Conservation (phyloP, 371 early-diverging fungal genomes). For the Mortierella sp. region DNA sequence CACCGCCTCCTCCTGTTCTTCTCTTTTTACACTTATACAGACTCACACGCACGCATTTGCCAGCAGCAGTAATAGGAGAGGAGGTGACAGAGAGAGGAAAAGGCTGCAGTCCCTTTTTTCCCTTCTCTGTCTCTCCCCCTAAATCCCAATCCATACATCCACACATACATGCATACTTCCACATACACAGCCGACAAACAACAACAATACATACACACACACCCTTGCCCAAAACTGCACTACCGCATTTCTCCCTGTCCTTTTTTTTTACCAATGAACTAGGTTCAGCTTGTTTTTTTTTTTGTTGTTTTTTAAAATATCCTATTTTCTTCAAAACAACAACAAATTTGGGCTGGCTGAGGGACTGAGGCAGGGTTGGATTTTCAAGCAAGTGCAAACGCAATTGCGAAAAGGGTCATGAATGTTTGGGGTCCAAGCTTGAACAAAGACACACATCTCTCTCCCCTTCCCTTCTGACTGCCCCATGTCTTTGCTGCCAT, state of each 20-base stretch:
- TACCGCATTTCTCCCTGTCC: no score
- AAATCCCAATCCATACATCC: constrained; percentile 9
- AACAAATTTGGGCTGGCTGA: not conserved
- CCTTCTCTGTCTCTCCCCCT: not conserved
- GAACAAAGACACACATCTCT: not conserved
- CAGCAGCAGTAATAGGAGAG: not conserved
- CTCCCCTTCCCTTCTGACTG: not conserved
- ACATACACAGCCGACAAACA: constrained; percentile 8
- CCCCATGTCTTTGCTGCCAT: not conserved
- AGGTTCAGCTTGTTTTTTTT: not conserved
- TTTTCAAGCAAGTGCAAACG: not conserved
- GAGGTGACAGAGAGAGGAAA: no score
- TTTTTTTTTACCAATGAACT: not conserved
- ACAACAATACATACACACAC: not conserved
- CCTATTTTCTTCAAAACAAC: not conserved
- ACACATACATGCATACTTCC: not conserved
- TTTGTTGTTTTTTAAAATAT: not conserved
- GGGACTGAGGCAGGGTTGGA: not conserved
- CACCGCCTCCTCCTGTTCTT: not conserved
- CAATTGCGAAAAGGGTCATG: not conserved
- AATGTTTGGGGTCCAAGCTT: constrained; percentile 11
- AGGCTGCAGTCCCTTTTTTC: not conserved
- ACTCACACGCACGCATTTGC: not conserved
- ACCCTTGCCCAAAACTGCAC: no score
- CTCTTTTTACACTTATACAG: not conserved